Evolutionary conservation across 345 rosid species (phyloP).

Genomic region (Sonneratia caseolaris): DNA sequence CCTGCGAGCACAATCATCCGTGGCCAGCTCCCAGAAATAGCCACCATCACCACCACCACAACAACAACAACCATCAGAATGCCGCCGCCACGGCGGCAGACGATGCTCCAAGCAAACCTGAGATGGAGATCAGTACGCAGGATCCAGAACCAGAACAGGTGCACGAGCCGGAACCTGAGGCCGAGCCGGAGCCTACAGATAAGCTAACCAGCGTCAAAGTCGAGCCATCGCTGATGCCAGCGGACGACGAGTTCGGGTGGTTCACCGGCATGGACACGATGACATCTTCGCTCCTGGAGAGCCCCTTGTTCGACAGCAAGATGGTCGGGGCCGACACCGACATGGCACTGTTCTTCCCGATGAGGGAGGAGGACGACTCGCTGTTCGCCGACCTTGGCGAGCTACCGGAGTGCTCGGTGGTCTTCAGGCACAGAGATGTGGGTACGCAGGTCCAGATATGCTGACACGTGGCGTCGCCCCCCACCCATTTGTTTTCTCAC

Average conservation of each 20-base stretch:
- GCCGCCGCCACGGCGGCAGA: neutral
- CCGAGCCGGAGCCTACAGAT: slow-evolving; percentile 23
- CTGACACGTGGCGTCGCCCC: slow-evolving; percentile 7
- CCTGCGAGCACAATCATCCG: slow-evolving; percentile 89
- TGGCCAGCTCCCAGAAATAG: slow-evolving; percentile 57
- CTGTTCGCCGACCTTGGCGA: slow-evolving; percentile 58
- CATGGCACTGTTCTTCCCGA: slow-evolving; percentile 46
- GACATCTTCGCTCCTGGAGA: slow-evolving; percentile 58
- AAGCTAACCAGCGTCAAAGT: slow-evolving; percentile 42
- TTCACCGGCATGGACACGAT: slow-evolving; percentile 70
- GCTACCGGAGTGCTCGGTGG: slow-evolving; percentile 85
- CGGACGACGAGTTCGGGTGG: slow-evolving; percentile 69
- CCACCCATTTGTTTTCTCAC: neutral
- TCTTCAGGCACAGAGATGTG: slow-evolving; percentile 51
- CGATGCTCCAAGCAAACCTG: neutral
- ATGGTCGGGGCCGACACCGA: slow-evolving; percentile 16
- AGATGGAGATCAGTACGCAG: neutral
- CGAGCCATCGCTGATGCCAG: slow-evolving; percentile 21
- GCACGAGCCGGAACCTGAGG: slow-evolving; percentile 11
- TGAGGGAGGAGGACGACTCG: slow-evolving; percentile 53
- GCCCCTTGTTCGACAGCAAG: slow-evolving; percentile 43
- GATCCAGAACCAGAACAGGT: neutral
- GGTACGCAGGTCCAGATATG: slow-evolving; percentile 11
- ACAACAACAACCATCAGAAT: slow-evolving; percentile 3
- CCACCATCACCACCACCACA: slow-evolving; percentile 21